Base-by-base conservation (phyloP, 257 asterid genomes). In the Solanum sejunctum region DNA sequence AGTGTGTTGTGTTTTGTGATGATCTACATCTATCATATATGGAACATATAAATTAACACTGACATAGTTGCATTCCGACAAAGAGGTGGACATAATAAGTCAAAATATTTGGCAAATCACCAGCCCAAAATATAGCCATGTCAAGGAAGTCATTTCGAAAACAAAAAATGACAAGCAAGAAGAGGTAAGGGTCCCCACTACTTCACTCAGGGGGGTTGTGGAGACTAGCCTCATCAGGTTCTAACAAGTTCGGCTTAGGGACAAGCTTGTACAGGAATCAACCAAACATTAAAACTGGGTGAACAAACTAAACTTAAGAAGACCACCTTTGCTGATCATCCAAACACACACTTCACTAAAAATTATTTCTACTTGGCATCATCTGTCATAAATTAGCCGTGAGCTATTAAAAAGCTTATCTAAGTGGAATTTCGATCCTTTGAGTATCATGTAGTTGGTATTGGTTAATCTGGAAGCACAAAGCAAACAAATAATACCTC, bases 401-500 rank as follows among this genome's bases (percentile, higher is more conserved):
- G 64, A 77, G 47, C 82, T 77, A 77, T 77, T 77, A 77, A 23
- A 52, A 23, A 51, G 82, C 63, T 26, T 77, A 51, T 77, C 64
- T 77, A 77, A 51, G 60, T 52, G 63, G 26, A 77, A 51, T 26
- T 51, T 77, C 21, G 10, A 51, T 51, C 26, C 45, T 15, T 39
- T 26, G 26, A 23, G 82, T 10, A 77, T 77, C 10, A 77, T 52
- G 69, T 12, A 21, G 72, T 54, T 56, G 58, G 20, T 45, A 47
- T 26, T 49, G 60, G 49, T 75, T 49, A 23, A 49, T 21, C 12
- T 75, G 60, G 71, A 58, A 70, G 64, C 71, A 71, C 54, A 85
- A 63, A 23, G 84, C 85, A 54, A 84, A 79, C 88, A 78, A 82
- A 16, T 82, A 85, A 81, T 94, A 95, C 98, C 99, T 97, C 98